Evolutionary conservation across 768 basidiomycete species (phyloP).

Genomic region (Agrocybe chaxingu): DNA sequence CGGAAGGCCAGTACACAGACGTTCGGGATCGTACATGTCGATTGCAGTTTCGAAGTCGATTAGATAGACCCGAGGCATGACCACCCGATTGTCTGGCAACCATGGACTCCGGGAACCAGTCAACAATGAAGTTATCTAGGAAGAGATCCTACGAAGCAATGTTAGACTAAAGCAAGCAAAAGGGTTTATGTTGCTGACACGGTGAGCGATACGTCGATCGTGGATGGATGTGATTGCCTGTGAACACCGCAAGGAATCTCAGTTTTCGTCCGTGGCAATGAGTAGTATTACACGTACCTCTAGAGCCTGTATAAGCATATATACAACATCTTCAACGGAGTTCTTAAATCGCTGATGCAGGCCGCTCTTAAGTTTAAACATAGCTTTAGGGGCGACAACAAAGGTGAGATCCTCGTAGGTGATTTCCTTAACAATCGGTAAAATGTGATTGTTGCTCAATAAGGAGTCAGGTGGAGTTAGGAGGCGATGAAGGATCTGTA

Average conservation of each 20-base stretch:
- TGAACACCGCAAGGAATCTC: too few relatives aligned
- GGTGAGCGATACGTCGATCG: too few relatives aligned
- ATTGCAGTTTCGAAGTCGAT: conserved; percentile 3
- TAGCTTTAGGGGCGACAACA: not conserved
- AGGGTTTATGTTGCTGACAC: too few relatives aligned
- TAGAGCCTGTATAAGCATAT: too few relatives aligned
- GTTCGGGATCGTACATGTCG: not conserved
- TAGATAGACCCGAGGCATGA: conserved; percentile 1
- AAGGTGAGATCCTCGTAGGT: conserved; percentile 1
- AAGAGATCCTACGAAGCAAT: not conserved
- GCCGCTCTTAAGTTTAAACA: not conserved
- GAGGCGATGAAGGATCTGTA: not conserved
- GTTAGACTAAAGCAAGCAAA: too few relatives aligned
- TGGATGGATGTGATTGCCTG: too few relatives aligned
- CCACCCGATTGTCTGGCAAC: not conserved
- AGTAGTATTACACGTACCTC: too few relatives aligned
- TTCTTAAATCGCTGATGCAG: too few relatives aligned
- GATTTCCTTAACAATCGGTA: conserved; percentile 1
- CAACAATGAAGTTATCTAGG: not conserved
- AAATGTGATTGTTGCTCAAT: conserved; percentile 3
- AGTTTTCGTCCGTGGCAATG: too few relatives aligned
- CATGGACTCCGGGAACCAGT: not conserved
- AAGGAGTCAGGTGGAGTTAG: not conserved
- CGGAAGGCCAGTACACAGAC: not conserved
- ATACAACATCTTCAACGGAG: too few relatives aligned